These are phyloP conservation scores for Cicer judaicum DNA, from an alignment of 306 rosid species.

Conservation along the genomic window DNA sequence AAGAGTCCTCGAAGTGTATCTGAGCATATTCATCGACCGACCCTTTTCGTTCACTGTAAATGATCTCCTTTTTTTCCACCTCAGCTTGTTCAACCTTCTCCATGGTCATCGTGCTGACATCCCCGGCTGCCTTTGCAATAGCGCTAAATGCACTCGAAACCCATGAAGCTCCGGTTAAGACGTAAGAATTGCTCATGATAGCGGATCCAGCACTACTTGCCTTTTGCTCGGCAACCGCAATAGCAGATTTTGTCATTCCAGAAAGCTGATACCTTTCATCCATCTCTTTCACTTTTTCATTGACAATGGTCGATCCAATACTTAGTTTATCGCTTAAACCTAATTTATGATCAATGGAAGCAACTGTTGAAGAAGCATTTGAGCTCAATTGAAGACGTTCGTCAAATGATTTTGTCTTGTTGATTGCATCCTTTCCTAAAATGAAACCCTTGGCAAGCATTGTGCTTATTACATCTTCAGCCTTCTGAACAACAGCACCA, in stretches of 20 bases:
- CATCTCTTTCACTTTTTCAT: constrained; percentile 79
- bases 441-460: constrained; percentile 83
- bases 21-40: constrained; percentile 42
- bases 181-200: constrained; percentile 70
- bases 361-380: constrained; percentile 75
- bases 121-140: constrained; percentile 79
- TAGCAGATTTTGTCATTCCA: constrained; percentile 70
- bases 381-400: constrained; percentile 68
- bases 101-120: constrained; percentile 67
- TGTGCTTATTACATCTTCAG: constrained; percentile 80
- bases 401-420: constrained; percentile 72
- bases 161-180: constrained; percentile 76
- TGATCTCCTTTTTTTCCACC: constrained; percentile 57
- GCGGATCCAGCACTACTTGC: constrained; percentile 77
- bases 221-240: constrained; percentile 81
- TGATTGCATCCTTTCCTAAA: constrained; percentile 78
- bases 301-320: constrained; percentile 67
- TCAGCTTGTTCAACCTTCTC: constrained; percentile 79
- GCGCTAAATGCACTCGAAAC: constrained; percentile 63
- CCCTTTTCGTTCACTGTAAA: constrained; percentile 58
- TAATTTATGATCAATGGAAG: constrained; percentile 69
- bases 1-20: constrained; percentile 39
- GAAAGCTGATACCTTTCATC: constrained; percentile 71
- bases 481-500: constrained; percentile 56
- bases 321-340: constrained; percentile 74